Evolutionary conservation across 768 basidiomycete genomes (phyloP), one percentile per base, ranked within the genome.

Genomic region (Boletellus ananas): DNA sequence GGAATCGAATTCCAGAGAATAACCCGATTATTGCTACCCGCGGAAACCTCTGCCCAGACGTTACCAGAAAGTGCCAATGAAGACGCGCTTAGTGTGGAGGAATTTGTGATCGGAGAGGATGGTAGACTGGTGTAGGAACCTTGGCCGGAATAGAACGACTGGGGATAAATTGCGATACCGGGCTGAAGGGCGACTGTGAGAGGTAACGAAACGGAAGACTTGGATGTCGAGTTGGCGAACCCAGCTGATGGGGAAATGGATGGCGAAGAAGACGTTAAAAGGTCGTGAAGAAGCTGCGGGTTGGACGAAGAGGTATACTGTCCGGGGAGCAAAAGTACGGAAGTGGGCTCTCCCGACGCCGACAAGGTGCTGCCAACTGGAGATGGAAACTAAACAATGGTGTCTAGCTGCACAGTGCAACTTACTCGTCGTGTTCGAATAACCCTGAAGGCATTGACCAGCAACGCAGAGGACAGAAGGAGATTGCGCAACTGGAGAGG

Each of bases 361-460:
- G 79, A 81, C 49, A 91, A 65, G 44, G 74, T 81, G 55, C 79
- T 80, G 55, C 90, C 90, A 54, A 92, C 90, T 92, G 51, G 16
- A 46, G 45, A 47, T 31, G 40, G 45, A 42, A 47, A 25, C 51
- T 63, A 29, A 65, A 18, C 17, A 38, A 33, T 9, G 20, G 57
- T 47, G 56, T 43, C 38, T n/a, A 23, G 36, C 36, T 5, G 18
- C 31, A 45, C 4, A 34, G 49, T 17, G 23, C 31, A 50, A 83
- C 87, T 71, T 60, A 79, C 78, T 63, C 34, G 87, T 85, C 20
- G 76, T 79, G 62, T 91, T 90, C 29, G 86, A 81, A 69, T 71
- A 79, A 50, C 90, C 90, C 67, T 90, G 78, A 49, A 91, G 70
- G 74, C 90, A 91, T 85, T 92, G 88, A 58, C 89, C 89, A 65